Evolutionary conservation across 345 rosid species (phyloP).

Genomic region (Citrus mangshanensis): DNA sequence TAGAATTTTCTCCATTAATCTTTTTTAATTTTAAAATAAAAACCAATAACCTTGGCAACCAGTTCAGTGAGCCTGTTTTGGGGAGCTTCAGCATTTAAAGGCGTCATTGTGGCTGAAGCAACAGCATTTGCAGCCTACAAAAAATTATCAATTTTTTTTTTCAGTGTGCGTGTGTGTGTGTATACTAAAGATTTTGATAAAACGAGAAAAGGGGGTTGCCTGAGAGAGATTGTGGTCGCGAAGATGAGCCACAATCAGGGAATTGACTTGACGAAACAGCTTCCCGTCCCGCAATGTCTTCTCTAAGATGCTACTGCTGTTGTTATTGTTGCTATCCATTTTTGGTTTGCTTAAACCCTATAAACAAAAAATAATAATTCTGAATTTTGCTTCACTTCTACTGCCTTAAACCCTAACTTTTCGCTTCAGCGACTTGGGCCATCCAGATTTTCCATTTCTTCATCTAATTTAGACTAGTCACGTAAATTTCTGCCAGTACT

Average conservation of each 20-base stretch:
- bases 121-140: slow-evolving; percentile 73
- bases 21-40: not conserved
- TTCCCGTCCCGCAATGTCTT: slow-evolving; percentile 68
- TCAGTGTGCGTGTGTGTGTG: too few species aligned
- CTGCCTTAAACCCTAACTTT: not conserved
- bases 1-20: not conserved
- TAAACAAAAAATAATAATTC: too few species aligned
- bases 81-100: slow-evolving; percentile 60
- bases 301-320: slow-evolving; percentile 34
- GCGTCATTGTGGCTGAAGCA: slow-evolving; percentile 82
- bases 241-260: slow-evolving; percentile 84
- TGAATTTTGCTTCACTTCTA: too few species aligned
- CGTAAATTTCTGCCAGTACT: too few species aligned
- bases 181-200: not conserved
- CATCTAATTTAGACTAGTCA: not conserved
- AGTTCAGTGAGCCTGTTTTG: slow-evolving; percentile 75
- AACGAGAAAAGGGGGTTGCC: slow-evolving; percentile 21
- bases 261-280: slow-evolving; percentile 59
- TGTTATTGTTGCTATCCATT: slow-evolving; percentile 32
- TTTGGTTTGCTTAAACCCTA: slow-evolving; percentile 1
- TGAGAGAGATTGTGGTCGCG: slow-evolving; percentile 73
- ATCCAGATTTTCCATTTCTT: not conserved
- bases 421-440: not conserved
- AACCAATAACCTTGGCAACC: slow-evolving; percentile 61
- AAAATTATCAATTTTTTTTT: not conserved